These are phyloP conservation scores for Mucor circinelloides DNA, from an alignment of 371 early-diverging fungal genomes.

Conservation along the genomic window DNA sequence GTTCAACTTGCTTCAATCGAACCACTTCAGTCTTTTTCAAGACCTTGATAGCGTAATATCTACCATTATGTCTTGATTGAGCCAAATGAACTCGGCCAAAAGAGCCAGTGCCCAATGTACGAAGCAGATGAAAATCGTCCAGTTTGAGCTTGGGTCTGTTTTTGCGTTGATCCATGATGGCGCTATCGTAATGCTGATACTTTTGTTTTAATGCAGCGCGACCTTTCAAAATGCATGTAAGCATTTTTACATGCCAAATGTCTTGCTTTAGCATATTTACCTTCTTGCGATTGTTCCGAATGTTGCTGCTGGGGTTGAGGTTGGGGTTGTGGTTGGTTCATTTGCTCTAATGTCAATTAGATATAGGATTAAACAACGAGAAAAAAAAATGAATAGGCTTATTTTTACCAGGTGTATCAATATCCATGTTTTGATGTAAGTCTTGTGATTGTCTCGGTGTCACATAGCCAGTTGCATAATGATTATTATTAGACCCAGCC, in stretches of 20 bases:
- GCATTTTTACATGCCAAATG: neutral
- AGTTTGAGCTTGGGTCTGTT: constrained; percentile 62
- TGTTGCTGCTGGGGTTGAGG: neutral
- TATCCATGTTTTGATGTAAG: constrained; percentile 19
- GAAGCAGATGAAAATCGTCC: constrained; percentile 69
- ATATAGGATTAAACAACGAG: neutral
- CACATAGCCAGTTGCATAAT: constrained; percentile 23
- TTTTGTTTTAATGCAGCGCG: constrained; percentile 3
- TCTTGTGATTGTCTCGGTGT: constrained; percentile 30
- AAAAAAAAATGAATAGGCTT: neutral
- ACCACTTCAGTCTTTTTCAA: constrained; percentile 92
- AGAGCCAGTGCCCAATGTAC: constrained; percentile 96
- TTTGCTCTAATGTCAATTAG: neutral
- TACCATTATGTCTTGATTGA: constrained; percentile 75
- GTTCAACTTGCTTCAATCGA: constrained; percentile 93
- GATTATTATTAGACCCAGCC: constrained; percentile 18
- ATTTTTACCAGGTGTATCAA: constrained; percentile 14
- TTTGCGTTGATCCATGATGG: constrained; percentile 23
- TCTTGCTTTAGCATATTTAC: neutral
- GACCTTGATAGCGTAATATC: constrained; percentile 94
- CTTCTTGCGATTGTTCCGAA: neutral
- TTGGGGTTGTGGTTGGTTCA: neutral
- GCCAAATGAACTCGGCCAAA: constrained; percentile 97
- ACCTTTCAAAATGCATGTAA: neutral
- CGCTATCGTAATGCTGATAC: constrained; percentile 15